phyloP scores from a whole-genome alignment of 305 asterid species.

The Caryopteris hybrid region DNA sequence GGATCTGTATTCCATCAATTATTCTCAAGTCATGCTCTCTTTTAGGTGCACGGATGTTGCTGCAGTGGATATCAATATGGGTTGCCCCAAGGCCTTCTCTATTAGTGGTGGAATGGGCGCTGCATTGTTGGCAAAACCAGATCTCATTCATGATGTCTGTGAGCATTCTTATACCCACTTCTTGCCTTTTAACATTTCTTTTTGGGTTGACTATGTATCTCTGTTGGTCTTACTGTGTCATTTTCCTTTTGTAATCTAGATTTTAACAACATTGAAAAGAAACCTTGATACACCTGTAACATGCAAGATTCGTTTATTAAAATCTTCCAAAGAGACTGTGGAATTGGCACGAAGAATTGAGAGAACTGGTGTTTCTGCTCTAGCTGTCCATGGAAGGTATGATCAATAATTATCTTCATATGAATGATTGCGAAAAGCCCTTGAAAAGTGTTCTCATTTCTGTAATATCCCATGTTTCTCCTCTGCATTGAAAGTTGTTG shows the following conservation, averaged over 20 bases:
- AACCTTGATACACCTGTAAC: conserved; percentile 77
- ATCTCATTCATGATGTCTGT: conserved; percentile 84
- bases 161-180: conserved; percentile 11
- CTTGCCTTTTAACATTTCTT: background rate
- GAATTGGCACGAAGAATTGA: conserved; percentile 86
- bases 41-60: conserved; percentile 83
- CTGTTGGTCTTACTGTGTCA: background rate
- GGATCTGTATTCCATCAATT: conserved; percentile 6
- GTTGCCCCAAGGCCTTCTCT: conserved; percentile 89
- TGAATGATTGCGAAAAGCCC: conserved; percentile 2
- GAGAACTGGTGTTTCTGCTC: conserved; percentile 86
- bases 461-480: background rate
- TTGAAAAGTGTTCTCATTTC: background rate
- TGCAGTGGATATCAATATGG: conserved; percentile 91
- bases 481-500: background rate
- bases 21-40: conserved; percentile 14
- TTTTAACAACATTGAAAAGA: conserved; percentile 73
- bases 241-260: conserved; percentile 40
- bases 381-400: conserved; percentile 97
- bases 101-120: conserved; percentile 98
- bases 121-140: conserved; percentile 82
- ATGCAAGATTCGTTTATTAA: conserved; percentile 79
- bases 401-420: background rate
- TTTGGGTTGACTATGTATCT: background rate
- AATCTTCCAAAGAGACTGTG: conserved; percentile 70